A percentile compares a stretch with the other conserved stretches of the same genome.
Conservation (phyloP, 495 filamentous ascomycete species). For the Cryomyces antarcticus region DNA sequence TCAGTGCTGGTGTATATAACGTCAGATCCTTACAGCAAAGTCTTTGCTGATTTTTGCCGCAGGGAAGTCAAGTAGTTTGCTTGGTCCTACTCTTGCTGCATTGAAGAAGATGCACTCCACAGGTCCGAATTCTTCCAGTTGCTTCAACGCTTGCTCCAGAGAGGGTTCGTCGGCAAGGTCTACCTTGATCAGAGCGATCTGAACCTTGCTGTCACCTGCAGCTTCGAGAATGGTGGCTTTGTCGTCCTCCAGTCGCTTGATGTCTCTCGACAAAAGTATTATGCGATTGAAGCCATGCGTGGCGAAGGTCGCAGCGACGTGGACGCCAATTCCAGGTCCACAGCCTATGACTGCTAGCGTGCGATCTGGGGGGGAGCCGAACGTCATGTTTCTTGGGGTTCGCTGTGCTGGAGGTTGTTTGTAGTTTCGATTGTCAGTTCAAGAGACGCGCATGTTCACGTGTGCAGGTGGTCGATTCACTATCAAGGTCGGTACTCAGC, state of each 20-base stretch:
- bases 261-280: conserved; percentile 19
- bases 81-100: conserved; percentile 17
- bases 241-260: conserved; percentile 16
- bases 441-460: no score
- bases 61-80: conserved; percentile 8
- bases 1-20: no score
- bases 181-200: conserved; percentile 5
- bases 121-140: conserved; percentile 15
- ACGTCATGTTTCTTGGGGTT: no score
- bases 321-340: conserved; percentile 23
- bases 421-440: no score
- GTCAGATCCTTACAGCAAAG: neutral
- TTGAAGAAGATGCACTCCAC: conserved; percentile 22
- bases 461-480: no score
- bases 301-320: conserved; percentile 19
- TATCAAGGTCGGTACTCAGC: no score
- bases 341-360: conserved; percentile 16
- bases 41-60: neutral
- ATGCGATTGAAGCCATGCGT: conserved; percentile 19
- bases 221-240: conserved; percentile 9
- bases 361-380: no score
- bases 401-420: no score
- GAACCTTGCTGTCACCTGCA: conserved; percentile 4
- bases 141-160: conserved; percentile 12
- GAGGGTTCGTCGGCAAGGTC: conserved; percentile 16